Base-by-base conservation (phyloP, 2,329 filamentous ascomycete genomes). In the Botrytis deweyae region DNA sequence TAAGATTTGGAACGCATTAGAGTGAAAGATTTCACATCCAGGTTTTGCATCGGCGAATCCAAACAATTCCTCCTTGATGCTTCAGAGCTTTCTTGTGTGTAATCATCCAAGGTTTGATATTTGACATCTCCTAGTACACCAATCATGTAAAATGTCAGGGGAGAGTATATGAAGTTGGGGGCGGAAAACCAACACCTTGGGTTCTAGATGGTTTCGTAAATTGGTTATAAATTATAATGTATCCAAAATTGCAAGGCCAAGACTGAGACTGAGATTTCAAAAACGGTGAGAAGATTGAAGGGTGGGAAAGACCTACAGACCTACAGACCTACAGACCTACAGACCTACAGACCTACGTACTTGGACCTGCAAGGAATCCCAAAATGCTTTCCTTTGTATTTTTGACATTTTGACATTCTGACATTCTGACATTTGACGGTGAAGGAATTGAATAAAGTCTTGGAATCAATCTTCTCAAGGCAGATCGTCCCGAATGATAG, bases 401-500 rank as follows among this genome's bases (percentile, higher is more conserved):
- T 38, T 44, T n/a, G 49, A 55, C 49, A n/a, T 16, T 8, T 38
- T 38, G 36, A 38, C 36, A 8, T 14, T 14, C 29, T 29, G 29
- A 29, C 29, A 29, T 29, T 29, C 2, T 29, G 29, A 29, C 29
- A 29, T 29, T 29, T 46, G 58, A 64, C n/a, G 16, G 36, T n/a
- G 44, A 65, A 52, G 69, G 59, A 52, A 65, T 65, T 18, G n/a
- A 42, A 29, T 16, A 33, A 64, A 64, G 52, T 49, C 58, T 71
- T 64, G 69, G 58, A 71, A 52, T 44, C 33, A 16, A 25, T 71
- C 69, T 29, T 68, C 42, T 38, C 69, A 52, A 65, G 69, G 58
- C 69, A 65, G 69, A 71, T 29, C 63, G 16, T 40, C 49, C 33
- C 3, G 5, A 16, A 58, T 33, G 33, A 40, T 55, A 38, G 9